These are phyloP conservation scores for Xylaria sp. DNA, from an alignment of 2,329 filamentous ascomycete genomes.

Conservation along the genomic window DNA sequence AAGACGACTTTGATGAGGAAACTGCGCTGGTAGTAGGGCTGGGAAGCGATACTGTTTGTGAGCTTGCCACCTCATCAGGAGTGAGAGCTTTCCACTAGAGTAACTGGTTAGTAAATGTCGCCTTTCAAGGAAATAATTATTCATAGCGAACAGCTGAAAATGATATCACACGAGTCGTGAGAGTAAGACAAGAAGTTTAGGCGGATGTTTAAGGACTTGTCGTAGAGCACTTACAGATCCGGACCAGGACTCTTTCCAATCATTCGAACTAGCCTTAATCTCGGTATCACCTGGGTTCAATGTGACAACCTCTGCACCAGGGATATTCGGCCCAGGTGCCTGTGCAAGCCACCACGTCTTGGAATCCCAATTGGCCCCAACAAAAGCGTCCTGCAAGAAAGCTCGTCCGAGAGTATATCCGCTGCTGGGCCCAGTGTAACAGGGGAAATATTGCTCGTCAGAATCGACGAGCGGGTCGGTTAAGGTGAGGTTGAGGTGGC, in stretches of 20 bases:
- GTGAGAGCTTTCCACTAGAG: conserved; percentile 45
- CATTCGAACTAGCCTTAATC: conserved; percentile 45
- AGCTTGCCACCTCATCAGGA: conserved; percentile 37
- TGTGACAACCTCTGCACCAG: conserved; percentile 40
- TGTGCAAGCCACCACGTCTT: conserved; percentile 55
- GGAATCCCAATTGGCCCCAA: conserved; percentile 55
- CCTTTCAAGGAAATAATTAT: not conserved
- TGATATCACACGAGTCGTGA: not conserved
- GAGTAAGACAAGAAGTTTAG: not conserved
- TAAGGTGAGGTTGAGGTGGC: conserved; percentile 55
- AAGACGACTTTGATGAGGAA: not conserved
- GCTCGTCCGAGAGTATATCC: conserved; percentile 55
- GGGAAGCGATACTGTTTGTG: conserved; percentile 32
- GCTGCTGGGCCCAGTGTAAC: conserved; percentile 46
- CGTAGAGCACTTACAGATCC: conserved; percentile 38
- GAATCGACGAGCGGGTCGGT: conserved; percentile 50
- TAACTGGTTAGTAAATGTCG: conserved; percentile 12
- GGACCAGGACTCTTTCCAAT: conserved; percentile 51
- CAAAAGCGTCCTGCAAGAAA: conserved; percentile 60
- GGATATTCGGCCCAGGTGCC: conserved; percentile 54
- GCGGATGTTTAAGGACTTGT: not conserved
- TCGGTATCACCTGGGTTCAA: conserved; percentile 36
- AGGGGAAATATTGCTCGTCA: conserved; percentile 57
- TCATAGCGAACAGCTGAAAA: not conserved
- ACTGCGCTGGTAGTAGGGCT: conserved; percentile 9